Base-by-base conservation (phyloP, 75 land plant genomes). In the Sequoia sempervirens region DNA sequence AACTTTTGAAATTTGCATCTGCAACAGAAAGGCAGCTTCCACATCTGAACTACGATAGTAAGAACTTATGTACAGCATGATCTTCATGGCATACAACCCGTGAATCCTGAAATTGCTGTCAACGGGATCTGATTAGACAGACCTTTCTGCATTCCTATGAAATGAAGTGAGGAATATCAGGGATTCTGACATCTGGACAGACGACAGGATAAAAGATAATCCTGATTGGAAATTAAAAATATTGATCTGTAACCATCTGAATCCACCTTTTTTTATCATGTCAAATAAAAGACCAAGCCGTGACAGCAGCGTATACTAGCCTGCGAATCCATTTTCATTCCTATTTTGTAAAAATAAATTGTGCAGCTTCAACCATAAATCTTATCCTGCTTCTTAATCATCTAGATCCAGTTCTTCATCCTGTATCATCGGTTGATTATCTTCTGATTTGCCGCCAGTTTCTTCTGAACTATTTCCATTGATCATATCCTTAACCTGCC, bases 61-160 rank as follows among this genome's bases (percentile, higher is more conserved):
- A 81, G 61, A 81, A 28, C 37, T 81, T 53, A 81, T 81, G 40
- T 81, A 81, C 82, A 81, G 64, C 47, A 81, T 81, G 41, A 81
- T 50, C 54, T 80, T 80, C 82, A 80, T 46, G 50, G 30, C n/a
- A 70, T 78, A 43, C 13, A 78, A 17, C n/a, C n/a, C 11, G 28
- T 13, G 4, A 45, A 78, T 43, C 23, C 50, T 43, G 30, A 47
- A 23, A 45, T 2, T 78, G 50, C 52, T 45, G 52, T 78, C 46
- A 15, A 78, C 30, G 12, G 9, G 28, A 78, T 45, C 47, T 45
- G 50, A 14, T 12, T 78, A 45, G 78, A 40, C 8, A 75, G 30
- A 78, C 46, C 80, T 78, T 78, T 45, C 50, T 78, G 47, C 80
- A 78, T 45, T 76, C 40, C 26, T 18, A 45, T 26, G 30, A 78